A percentile compares a stretch with the other conserved stretches of the same genome.
These are phyloP conservation scores for Macaranga tanarius DNA, from an alignment of 441 rosid genomes.

Conservation along the genomic window DNA sequence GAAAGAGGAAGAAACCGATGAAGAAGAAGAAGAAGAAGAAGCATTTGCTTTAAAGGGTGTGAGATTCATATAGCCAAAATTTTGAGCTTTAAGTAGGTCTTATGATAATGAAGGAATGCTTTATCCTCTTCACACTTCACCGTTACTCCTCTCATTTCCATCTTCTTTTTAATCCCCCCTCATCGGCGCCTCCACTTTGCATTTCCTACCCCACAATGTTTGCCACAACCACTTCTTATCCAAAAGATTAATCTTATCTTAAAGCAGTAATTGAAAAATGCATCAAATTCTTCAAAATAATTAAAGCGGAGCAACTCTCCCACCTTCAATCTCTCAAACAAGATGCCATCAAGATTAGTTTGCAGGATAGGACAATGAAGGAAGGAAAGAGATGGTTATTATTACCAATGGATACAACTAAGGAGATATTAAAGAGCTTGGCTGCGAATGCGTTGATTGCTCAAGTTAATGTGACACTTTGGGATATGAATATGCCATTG, in stretches of 20 bases:
- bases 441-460: slow-evolving; percentile 78
- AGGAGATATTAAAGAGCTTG: slow-evolving; percentile 62
- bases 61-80: no score
- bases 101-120: no score
- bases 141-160: slow-evolving; percentile 26
- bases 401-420: slow-evolving; percentile 72
- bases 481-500: slow-evolving; percentile 88
- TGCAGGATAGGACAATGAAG: slow-evolving; percentile 57
- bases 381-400: slow-evolving; percentile 83
- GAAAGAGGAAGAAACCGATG: no score
- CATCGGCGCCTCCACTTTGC: slow-evolving; percentile 24
- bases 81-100: no score
- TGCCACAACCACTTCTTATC: slow-evolving; percentile 28
- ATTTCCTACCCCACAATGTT: slow-evolving; percentile 39
- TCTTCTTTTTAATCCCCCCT: slow-evolving; percentile 16
- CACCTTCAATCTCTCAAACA: slow-evolving; percentile 57
- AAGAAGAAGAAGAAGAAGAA: no score
- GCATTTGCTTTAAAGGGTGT: no score
- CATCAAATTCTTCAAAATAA: slow-evolving; percentile 58
- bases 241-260: slow-evolving; percentile 69
- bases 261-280: slow-evolving; percentile 63
- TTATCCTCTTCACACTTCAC: slow-evolving; percentile 28
- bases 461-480: slow-evolving; percentile 63
- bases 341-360: slow-evolving; percentile 66
- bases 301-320: slow-evolving; percentile 60